phyloP scores from a whole-genome alignment of 164 flowering plant genomes.

The Liriodendron chinense region DNA sequence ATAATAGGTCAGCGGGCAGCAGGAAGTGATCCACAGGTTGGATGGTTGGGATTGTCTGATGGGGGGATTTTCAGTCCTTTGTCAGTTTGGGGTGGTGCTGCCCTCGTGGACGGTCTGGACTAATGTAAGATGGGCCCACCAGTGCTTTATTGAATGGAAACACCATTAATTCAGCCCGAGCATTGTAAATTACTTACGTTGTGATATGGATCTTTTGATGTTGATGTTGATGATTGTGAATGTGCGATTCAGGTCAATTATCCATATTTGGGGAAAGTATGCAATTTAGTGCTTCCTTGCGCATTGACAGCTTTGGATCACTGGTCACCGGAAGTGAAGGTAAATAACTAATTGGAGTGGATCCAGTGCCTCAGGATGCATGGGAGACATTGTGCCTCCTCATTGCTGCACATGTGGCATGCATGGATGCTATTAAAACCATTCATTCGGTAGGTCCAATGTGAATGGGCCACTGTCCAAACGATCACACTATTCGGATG shows the following conservation, averaged over 20 bases:
- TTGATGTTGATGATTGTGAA: conserved; percentile 1
- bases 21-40: background rate
- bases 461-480: background rate
- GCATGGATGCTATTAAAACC: too few relatives aligned
- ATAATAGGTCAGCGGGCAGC: background rate
- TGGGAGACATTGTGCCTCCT: too few relatives aligned
- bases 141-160: background rate
- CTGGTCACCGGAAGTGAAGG: conserved; percentile 94
- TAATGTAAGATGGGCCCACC: background rate
- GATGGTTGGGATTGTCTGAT: background rate
- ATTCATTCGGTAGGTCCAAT: too few relatives aligned
- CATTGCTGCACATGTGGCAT: too few relatives aligned
- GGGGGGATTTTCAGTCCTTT: background rate
- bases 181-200: background rate
- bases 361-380: background rate
- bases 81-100: background rate
- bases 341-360: conserved; percentile 16
- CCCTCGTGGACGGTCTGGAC: background rate
- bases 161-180: background rate
- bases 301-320: conserved; percentile 89
- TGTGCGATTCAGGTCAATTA: conserved; percentile 44
- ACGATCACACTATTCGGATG: background rate
- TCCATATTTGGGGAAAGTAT: conserved; percentile 67
- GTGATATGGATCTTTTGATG: conserved; percentile 5
- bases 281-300: conserved; percentile 78